Conservation (phyloP, 2,329 filamentous ascomycete genomes). For the Xylariaceae sp. region DNA sequence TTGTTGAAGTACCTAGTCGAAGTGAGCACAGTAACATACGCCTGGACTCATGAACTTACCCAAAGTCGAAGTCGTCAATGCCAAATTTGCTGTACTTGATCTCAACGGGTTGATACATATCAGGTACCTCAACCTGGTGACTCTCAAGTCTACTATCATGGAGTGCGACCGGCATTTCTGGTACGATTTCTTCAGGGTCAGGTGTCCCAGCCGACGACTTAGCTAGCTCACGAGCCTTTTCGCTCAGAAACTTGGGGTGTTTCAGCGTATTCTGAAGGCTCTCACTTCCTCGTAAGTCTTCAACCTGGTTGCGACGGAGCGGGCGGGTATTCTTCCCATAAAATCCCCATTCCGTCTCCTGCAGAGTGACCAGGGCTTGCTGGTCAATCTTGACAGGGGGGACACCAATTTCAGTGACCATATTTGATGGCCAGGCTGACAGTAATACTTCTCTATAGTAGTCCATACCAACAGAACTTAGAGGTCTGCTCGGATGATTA, state of each 20-base stretch:
- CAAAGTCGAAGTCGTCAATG: conserved; percentile 98
- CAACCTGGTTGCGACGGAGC: conserved; percentile 72
- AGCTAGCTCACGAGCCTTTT: conserved; percentile 70
- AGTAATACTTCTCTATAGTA: conserved; percentile 85
- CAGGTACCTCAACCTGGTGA: conserved; percentile 73
- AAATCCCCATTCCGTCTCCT: conserved; percentile 66
- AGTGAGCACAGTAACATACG: conserved; percentile 1
- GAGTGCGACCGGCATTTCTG: conserved; percentile 59
- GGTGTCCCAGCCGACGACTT: conserved; percentile 40
- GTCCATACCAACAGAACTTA: conserved; percentile 84
- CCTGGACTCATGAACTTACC: conserved; percentile 45
- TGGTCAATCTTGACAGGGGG: conserved; percentile 71
- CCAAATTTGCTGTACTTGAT: conserved; percentile 99
- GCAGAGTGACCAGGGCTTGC: conserved; percentile 62
- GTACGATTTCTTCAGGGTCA: conserved; percentile 38
- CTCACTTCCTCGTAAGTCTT: conserved; percentile 63
- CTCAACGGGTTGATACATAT: conserved; percentile 88
- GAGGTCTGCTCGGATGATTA: conserved; percentile 48
- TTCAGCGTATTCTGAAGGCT: conserved; percentile 58
- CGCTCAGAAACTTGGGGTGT: conserved; percentile 89
- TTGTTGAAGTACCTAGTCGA: conserved; percentile 78
- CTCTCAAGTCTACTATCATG: conserved; percentile 66
- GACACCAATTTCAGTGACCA: conserved; percentile 78
- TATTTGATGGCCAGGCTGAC: conserved; percentile 82
- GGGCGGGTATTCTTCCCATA: conserved; percentile 73